Evolutionary conservation across 1,139 yeast species (phyloP), one percentile per base, ranked within the genome.

Genomic region (Scheffersomyces parashehatae): DNA sequence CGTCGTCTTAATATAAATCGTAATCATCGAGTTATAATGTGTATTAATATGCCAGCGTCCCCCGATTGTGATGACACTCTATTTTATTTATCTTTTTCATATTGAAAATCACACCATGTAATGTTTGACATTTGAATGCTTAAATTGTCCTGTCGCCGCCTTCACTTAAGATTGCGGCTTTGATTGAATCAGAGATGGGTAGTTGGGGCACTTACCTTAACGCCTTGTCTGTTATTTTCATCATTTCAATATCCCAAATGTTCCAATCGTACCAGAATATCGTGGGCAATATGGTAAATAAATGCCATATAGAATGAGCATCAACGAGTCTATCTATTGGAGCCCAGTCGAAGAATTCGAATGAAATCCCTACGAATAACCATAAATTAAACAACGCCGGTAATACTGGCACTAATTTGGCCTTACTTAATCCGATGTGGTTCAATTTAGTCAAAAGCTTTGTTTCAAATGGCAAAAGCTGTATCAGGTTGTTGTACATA

Each of bases 211-310:
- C 26, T 20, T 13, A 36, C 9, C 35, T 31, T 20, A 14, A n/a
- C 5, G 36, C 31, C 11, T 37, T 36, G 13, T 40, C 42, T 12
- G 44, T 43, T 28, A 64, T 46, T 46, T 60, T 68, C 48, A 58
- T 51, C 51, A 71, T 51, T 50, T 74, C 79, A 38, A 74, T 47
- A 47, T 74, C 79, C 79, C 79, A 74, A n/a, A 73, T 62, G 47
- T 70, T 72, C 79, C 79, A 74, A 48, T 73, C 78, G 49, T 62
- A 73, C 79, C 79, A 74, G 7, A 74, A 54, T 6, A 71, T 49
- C 13, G 73, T 66, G 1, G 79, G 79, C 41, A 70, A 59, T 2
- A 73, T 67, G 3, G 79, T 74, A 34, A 69, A 58, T 26, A 73
- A 56, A 48, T 74, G 79, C 79, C 79, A 74, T 10, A 74, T 45